Conservation (phyloP, 768 basidiomycete species). For the Lactarius sp. region DNA sequence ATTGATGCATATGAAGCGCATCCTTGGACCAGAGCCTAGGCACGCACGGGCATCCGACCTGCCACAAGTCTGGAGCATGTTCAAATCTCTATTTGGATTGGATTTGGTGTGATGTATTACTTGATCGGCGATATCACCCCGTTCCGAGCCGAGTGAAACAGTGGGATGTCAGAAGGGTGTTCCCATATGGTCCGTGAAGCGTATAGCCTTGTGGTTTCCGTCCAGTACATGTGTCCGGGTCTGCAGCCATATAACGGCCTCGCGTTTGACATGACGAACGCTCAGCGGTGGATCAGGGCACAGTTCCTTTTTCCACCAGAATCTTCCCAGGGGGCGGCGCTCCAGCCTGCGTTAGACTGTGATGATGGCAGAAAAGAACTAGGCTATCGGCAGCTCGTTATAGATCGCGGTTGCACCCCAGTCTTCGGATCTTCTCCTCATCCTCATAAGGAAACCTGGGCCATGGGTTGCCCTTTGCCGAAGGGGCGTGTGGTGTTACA, state of each 20-base stretch:
- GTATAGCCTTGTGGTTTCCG: not conserved
- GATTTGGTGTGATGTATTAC: too few relatives aligned
- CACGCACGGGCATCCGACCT: not conserved
- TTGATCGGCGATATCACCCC: conserved; percentile 40
- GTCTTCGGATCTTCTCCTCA: not conserved
- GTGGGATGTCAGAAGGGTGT: conserved; percentile 68
- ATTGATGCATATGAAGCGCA: not conserved
- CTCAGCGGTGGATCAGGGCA: not conserved
- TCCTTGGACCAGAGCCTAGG: not conserved
- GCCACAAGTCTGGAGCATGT: not conserved
- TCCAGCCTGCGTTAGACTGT: not conserved
- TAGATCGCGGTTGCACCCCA: not conserved
- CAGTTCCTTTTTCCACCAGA: not conserved
- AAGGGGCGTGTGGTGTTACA: not conserved
- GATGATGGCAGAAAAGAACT: not conserved
- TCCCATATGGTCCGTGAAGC: conserved; percentile 38
- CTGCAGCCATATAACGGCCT: not conserved
- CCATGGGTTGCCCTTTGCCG: not conserved
- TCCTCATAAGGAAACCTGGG: not conserved
- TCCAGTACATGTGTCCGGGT: not conserved
- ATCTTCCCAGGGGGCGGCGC: not conserved
- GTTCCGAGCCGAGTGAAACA: conserved; percentile 54
- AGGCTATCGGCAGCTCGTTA: not conserved
- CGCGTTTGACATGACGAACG: not conserved
- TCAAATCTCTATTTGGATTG: not conserved